phyloP scores from a whole-genome alignment of 2,329 filamentous ascomycete species.

The Aspergillus sp. region DNA sequence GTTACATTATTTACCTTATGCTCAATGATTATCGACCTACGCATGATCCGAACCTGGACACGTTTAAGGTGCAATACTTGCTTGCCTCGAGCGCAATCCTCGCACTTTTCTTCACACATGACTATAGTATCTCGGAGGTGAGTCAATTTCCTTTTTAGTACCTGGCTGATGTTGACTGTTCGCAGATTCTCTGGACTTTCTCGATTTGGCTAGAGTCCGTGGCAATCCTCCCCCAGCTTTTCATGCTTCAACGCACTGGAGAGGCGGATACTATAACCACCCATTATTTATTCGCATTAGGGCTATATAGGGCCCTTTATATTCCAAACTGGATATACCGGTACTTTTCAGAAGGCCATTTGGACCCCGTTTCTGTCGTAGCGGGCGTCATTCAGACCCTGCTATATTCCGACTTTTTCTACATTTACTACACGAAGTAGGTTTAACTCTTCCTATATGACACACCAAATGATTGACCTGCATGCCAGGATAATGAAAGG shows the following conservation, averaged over 20 bases:
- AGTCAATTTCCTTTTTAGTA: conserved; percentile 5
- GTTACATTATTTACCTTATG: conserved; percentile 98
- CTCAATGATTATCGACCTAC: conserved; percentile 96
- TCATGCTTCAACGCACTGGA: conserved; percentile 96
- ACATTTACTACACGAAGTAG: conserved; percentile 96
- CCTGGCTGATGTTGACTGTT: conserved; percentile 1
- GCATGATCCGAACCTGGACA: conserved; percentile 94
- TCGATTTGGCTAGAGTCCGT: conserved; percentile 98
- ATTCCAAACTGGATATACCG: conserved; percentile 99
- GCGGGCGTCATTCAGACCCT: conserved; percentile 92
- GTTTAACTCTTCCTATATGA: conserved; percentile 22
- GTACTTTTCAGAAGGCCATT: conserved; percentile 76
- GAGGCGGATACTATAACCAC: conserved; percentile 99
- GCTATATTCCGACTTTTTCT: conserved; percentile 98
- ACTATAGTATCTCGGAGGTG: conserved; percentile 72
- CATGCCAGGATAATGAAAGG: conserved; percentile 67
- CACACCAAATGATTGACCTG: conserved; percentile 3
- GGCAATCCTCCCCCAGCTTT: conserved; percentile 93
- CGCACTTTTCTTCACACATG: conserved; percentile 79
- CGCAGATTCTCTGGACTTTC: conserved; percentile 90
- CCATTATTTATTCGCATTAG: conserved; percentile 93
- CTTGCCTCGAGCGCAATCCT: conserved; percentile 76
- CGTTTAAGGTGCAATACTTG: conserved; percentile 94
- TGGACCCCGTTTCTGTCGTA: conserved; percentile 82
- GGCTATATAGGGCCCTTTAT: conserved; percentile 87